Conservation (phyloP, 2,329 filamentous ascomycete species). For the Colletotrichum simmondsii region DNA sequence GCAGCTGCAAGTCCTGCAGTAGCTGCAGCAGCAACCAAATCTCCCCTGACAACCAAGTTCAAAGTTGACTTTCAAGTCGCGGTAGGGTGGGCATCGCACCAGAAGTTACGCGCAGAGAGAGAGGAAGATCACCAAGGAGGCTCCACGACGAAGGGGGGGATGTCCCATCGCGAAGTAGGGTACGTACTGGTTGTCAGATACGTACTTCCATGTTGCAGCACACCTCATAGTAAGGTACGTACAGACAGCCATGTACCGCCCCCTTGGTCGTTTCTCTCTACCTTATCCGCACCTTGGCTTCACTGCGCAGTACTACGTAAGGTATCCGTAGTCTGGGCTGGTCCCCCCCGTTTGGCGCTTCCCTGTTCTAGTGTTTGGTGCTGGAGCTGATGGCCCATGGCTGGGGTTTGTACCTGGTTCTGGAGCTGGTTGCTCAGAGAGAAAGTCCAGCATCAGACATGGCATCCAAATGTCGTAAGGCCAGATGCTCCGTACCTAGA, state of each 20-base stretch:
- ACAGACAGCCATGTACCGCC: not conserved
- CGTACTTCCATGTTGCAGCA: not conserved
- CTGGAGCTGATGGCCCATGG: not conserved
- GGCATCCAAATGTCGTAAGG: not conserved
- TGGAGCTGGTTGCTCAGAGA: not conserved
- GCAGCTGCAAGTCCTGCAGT: slow-evolving; percentile 21
- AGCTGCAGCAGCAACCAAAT: slow-evolving; percentile 39
- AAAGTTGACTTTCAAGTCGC: not conserved
- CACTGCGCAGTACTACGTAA: slow-evolving; percentile 25
- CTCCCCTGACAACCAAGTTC: slow-evolving; percentile 44
- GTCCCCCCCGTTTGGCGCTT: slow-evolving; percentile 29
- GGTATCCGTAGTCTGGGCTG: slow-evolving; percentile 22
- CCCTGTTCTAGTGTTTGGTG: slow-evolving; percentile 11
- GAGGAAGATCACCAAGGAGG: slow-evolving; percentile 10
- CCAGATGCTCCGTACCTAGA: not conserved
- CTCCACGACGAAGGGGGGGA: not conserved
- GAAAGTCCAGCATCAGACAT: not conserved
- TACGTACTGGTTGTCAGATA: not conserved
- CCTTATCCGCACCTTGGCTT: slow-evolving; percentile 26
- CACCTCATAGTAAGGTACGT: not conserved
- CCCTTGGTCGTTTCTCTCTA: slow-evolving; percentile 7
- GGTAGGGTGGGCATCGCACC: not conserved
- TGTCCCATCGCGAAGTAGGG: not conserved
- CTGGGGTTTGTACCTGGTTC: slow-evolving; percentile 1
- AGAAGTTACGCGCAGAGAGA: not conserved